Base-by-base conservation (phyloP, 2,329 filamentous ascomycete species). In the Exutisphaerella laricina region DNA sequence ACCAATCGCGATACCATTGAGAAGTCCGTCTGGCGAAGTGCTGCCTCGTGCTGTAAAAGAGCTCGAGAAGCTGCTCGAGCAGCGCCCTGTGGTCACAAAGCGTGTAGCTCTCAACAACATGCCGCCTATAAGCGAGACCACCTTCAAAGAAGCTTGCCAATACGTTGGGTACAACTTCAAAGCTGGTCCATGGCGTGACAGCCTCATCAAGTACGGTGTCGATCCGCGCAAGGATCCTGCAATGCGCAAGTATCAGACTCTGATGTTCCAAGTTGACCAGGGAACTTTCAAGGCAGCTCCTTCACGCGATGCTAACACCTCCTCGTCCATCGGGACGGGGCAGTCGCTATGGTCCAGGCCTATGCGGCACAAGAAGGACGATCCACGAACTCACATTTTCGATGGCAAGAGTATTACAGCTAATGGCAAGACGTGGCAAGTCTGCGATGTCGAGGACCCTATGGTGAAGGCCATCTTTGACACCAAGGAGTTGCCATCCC, bases 151-250 rank as follows among this genome's bases (percentile, higher is more conserved):
- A 59, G 85, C 85, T 34, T 77, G 89, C 39, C 84, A 88, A 50
- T 90, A 92, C 57, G 80, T 87, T 4, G 88, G 85, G 6, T 98
- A 95, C 67, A 87, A 89, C 66, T 96, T 97, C 72, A 84, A 85
- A 46, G 88, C 85, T 16, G 92, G 92, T 0, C 89, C 92, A 0
- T 98, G 88, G 84, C 79, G 88, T 50, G 89, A 97, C 63, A 82
- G 85, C 3, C 80, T 96, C 41, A 79, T 96, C 50, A 80, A 77
- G 34, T 92, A 89, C 63, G 90, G 90, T 7, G 66, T 94, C 14
- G 92, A 98, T 60, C 92, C 92, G 3, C 79, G 92, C 25, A 76
- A 69, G 10, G 82, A 89, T 49, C 80, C 85, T 0, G 76, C 80
- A 42, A 89, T 84, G 60, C 82, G 88, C 23, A 71, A 80, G 41